phyloP scores from a whole-genome alignment of 306 rosid species.

The Acacia crassicarpa region DNA sequence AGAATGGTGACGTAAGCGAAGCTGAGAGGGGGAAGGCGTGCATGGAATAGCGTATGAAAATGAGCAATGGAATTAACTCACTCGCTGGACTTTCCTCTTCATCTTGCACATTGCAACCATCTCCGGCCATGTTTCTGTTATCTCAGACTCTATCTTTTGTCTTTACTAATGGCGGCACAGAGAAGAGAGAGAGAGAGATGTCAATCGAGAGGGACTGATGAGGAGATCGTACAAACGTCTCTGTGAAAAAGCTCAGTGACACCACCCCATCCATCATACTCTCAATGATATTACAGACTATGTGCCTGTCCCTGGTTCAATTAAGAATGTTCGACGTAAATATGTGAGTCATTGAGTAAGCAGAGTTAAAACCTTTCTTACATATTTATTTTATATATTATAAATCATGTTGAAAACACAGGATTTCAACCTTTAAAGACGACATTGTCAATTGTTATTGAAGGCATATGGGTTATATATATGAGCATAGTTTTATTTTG shows the following conservation, averaged over 20 bases:
- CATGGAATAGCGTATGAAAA: conserved; percentile 70
- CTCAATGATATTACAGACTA: no score
- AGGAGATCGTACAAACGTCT: conserved; percentile 44
- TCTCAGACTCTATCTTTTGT: background rate
- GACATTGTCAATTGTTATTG: no score
- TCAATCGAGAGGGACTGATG: conserved; percentile 34
- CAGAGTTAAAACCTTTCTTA: no score
- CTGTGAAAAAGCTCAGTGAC: background rate
- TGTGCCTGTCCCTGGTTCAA: no score
- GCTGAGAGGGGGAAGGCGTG: conserved; percentile 46
- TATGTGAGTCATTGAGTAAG: no score
- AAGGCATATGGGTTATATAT: no score
- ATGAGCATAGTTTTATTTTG: no score
- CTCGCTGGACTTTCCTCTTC: conserved; percentile 44
- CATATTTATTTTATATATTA: no score
- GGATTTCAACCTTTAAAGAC: no score
- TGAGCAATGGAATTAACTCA: conserved; percentile 38
- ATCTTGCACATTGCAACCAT: conserved; percentile 21
- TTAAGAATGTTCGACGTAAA: no score
- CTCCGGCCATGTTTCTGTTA: background rate
- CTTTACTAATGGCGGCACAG: conserved; percentile 13
- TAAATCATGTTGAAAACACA: no score
- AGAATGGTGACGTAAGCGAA: conserved; percentile 48
- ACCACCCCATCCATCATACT: no score
- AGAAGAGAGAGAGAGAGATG: conserved; percentile 30